Percentiles rank a stretch among this genome's conserved stretches.
These are phyloP conservation scores for Fennellomyces sp. DNA, from an alignment of 371 early-diverging fungal genomes.

Conservation along the genomic window DNA sequence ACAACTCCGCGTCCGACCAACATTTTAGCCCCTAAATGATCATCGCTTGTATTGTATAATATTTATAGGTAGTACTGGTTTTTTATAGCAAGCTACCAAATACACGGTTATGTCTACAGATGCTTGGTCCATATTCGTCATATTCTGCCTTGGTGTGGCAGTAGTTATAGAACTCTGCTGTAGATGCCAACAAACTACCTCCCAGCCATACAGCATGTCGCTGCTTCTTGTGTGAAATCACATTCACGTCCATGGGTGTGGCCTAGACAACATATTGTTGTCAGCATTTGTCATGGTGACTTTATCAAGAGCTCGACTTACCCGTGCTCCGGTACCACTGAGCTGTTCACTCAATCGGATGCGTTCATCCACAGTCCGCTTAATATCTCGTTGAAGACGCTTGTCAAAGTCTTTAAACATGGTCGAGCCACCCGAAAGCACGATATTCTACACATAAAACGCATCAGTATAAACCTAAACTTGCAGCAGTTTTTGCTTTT, in stretches of 20 bases:
- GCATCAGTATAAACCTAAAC: neutral
- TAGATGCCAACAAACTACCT: constrained; percentile 91
- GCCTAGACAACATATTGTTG: constrained; percentile 39
- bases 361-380: constrained; percentile 86
- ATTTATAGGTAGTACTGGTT: too few species aligned
- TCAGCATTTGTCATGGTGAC: neutral
- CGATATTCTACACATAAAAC: constrained; percentile 80
- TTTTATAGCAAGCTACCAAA: constrained; percentile 68
- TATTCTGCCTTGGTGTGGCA: constrained; percentile 98
- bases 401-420: constrained; percentile 97
- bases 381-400: constrained; percentile 94
- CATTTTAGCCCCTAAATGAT: too few species aligned
- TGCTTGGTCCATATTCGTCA: constrained; percentile 97
- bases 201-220: constrained; percentile 99
- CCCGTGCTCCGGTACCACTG: constrained; percentile 69
- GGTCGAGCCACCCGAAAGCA: constrained; percentile 97
- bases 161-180: constrained; percentile 87
- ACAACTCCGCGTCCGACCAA: too few species aligned
- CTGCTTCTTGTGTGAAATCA: constrained; percentile 97
- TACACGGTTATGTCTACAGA: constrained; percentile 93
- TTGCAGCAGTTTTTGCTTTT: neutral
- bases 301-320: constrained; percentile 15
- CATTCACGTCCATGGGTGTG: constrained; percentile 93
- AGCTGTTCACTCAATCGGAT: constrained; percentile 72
- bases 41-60: too few species aligned